Base-by-base conservation (phyloP, 2,329 filamentous ascomycete species). In the Mycocentrospora acerina region DNA sequence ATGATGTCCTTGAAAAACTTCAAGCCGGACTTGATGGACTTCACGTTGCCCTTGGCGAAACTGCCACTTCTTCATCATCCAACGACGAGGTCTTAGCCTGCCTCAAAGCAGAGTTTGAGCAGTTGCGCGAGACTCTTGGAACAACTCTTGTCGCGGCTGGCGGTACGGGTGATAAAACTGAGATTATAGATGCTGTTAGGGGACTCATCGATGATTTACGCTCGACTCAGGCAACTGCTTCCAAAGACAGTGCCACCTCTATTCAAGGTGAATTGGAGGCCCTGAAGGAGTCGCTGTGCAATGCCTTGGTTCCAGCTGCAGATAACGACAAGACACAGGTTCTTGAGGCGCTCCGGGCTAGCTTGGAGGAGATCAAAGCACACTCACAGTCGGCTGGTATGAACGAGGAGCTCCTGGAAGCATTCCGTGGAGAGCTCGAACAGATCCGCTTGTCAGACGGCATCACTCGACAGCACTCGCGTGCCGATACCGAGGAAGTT, bases 171-270 rank as follows among this genome's bases (percentile, higher is more conserved):
- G 76, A 82, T 36, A 80, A 77, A 32, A 78, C 86, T 24, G 86
- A 90, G 34, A 77, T 91, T 17, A 75, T 94, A 1, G 79, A 86
- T 44, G 80, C 82, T 8, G 71, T 91, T 3, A 82, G 66, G 16
- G 67, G 71, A 42, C 59, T 71, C 4, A 54, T 75, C 13, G 71
- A 75, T 15, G 69, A 67, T 7, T 55, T 75, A 16, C 66, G 67
- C 7, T 59, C 60, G 6, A 66, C 71, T 5, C 68, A 73, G 13
- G 64, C 66, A 34, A 66, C 67, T 11, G 57, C 65, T 16, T 67
- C 71, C 9, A 68, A 69, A 19, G 69, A 70, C 27, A 62, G 63
- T 6, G 48, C 73, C n/a, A 62, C 59, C n/a, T 52, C 66, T 4
- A 62, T 76, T 17, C 69, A 69, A 40, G 62, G 60, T 24, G 71